phyloP scores from a whole-genome alignment of 768 basidiomycete species.

The Boletus insuetus region DNA sequence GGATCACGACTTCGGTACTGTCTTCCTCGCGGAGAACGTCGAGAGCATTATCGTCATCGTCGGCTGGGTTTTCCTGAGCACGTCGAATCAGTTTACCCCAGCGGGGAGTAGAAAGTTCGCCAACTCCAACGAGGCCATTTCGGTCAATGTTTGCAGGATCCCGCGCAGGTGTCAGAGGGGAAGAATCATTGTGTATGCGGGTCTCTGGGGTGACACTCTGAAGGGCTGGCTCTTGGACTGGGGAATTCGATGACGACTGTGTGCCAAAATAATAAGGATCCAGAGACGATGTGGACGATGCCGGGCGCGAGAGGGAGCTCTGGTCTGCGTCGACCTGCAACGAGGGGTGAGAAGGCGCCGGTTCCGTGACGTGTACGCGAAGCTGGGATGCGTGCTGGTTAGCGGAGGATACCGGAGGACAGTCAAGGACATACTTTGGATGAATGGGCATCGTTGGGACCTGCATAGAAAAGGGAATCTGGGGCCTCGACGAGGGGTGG shows the following conservation, averaged over 20 bases:
- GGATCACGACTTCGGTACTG: conserved; percentile 24
- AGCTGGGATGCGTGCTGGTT: conserved; percentile 32
- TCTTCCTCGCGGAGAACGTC: conserved; percentile 31
- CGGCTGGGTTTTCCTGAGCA: conserved; percentile 33
- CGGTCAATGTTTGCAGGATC: conserved; percentile 84
- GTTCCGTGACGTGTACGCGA: conserved; percentile 47
- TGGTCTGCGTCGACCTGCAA: conserved; percentile 44
- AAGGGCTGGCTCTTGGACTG: conserved; percentile 39
- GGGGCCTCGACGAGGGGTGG: conserved; percentile 44
- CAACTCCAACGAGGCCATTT: conserved; percentile 86
- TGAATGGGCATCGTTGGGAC: conserved; percentile 1
- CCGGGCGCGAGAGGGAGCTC: conserved; percentile 54
- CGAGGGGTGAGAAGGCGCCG: conserved; percentile 30
- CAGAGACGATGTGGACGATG: conserved; percentile 75
- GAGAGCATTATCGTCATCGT: conserved; percentile 41
- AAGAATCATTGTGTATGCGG: conserved; percentile 44
- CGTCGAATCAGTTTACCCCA: conserved; percentile 65
- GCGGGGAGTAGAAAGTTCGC: conserved; percentile 94
- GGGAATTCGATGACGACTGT: conserved; percentile 67
- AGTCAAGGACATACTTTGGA: conserved; percentile 9
- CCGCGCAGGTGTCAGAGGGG: conserved; percentile 70
- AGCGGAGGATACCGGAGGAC: neutral
- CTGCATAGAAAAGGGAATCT: conserved; percentile 28
- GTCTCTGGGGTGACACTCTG: conserved; percentile 64
- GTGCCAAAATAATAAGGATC: conserved; percentile 88